These are phyloP conservation scores for Hymenoscyphus infarciens DNA, from an alignment of 2,329 filamentous ascomycete genomes.

Conservation along the genomic window DNA sequence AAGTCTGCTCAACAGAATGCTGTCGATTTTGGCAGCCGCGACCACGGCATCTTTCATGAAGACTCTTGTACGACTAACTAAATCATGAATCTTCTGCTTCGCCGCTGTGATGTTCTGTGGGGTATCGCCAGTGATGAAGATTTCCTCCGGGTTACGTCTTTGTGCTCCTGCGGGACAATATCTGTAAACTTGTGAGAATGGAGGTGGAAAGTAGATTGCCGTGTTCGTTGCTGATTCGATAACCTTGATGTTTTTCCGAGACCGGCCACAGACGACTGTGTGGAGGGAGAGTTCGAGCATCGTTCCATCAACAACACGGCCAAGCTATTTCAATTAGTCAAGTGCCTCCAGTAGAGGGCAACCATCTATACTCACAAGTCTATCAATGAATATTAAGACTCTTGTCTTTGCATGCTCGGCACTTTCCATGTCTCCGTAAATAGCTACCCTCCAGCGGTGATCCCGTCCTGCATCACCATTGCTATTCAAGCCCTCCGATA, in stretches of 20 bases:
- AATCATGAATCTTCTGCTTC: constrained; percentile 86
- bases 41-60: constrained; percentile 91
- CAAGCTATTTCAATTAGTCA: constrained; percentile 55
- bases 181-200: constrained; percentile 86
- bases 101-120: constrained; percentile 81
- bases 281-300: constrained; percentile 85
- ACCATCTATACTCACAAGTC: constrained; percentile 23
- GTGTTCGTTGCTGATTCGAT: constrained; percentile 95
- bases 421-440: constrained; percentile 93
- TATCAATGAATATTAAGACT: constrained; percentile 91
- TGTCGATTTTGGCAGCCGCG: constrained; percentile 89
- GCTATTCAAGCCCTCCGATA: constrained; percentile 70
- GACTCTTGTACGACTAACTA: constrained; percentile 75
- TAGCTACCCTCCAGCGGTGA: constrained; percentile 85
- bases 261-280: constrained; percentile 86
- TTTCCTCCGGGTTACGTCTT: constrained; percentile 79
- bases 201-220: constrained; percentile 95
- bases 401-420: constrained; percentile 96
- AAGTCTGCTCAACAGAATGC: constrained; percentile 81
- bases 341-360: constrained; percentile 20
- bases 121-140: constrained; percentile 91
- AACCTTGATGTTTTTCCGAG: constrained; percentile 94
- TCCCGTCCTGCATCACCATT: constrained; percentile 75
- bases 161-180: constrained; percentile 81
- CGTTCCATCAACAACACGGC: constrained; percentile 71